phyloP scores from a whole-genome alignment of 768 basidiomycete species.

The Termitomyces bulborhizus region DNA sequence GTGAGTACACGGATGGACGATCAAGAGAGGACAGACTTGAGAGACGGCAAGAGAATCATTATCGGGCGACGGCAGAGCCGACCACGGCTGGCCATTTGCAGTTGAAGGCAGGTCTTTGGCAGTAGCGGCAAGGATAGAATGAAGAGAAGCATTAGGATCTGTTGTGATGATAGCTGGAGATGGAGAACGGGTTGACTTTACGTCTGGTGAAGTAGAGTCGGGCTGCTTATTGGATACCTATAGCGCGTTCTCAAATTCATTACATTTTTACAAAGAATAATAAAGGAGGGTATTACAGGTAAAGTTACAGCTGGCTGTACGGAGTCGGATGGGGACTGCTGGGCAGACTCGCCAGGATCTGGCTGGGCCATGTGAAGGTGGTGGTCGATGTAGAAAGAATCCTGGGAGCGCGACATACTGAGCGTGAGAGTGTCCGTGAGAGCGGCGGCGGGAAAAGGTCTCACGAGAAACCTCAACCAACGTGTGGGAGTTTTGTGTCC shows the following conservation, averaged over 20 bases:
- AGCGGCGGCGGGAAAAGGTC: constrained; percentile 28
- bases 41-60: constrained; percentile 22
- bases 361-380: constrained; percentile 35
- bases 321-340: constrained; percentile 15
- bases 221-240: constrained; percentile 23
- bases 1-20: constrained; percentile 1
- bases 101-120: constrained; percentile 35
- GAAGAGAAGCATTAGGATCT: constrained; percentile 42
- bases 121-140: constrained; percentile 48
- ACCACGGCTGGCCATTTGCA: constrained; percentile 35
- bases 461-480: constrained; percentile 26
- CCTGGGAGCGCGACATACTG: constrained; percentile 37
- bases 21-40: constrained; percentile 28
- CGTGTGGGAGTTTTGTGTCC: constrained; percentile 25
- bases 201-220: constrained; percentile 13
- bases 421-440: constrained; percentile 44
- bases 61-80: constrained; percentile 23
- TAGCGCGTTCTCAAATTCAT: constrained; percentile 23
- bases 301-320: constrained; percentile 18
- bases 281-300: constrained; percentile 26
- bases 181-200: constrained; percentile 21
- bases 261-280: constrained; percentile 16
- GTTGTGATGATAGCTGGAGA: constrained; percentile 18
- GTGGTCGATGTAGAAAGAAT: constrained; percentile 41
- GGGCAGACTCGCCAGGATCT: constrained; percentile 11